Evolutionary conservation across 106 monocot genomes (phyloP).

Genomic region (Allium fistulosum): DNA sequence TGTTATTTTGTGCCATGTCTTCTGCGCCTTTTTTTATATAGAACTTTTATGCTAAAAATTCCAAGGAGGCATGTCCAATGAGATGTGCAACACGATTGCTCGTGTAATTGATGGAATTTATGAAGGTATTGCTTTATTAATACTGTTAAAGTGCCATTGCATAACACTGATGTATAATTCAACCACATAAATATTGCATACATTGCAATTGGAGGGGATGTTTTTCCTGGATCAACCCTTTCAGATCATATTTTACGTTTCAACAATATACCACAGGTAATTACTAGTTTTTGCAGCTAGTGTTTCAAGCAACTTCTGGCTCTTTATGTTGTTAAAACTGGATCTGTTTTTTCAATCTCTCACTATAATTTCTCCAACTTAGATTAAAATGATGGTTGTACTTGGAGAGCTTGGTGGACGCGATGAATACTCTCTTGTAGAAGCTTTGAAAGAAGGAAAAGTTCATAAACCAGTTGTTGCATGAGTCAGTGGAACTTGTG

Average conservation of each 20-base stretch:
- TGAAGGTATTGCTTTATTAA: constrained; percentile 50
- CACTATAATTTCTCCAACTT: not conserved
- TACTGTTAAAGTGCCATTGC: not conserved
- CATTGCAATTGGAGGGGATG: constrained; percentile 99
- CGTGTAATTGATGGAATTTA: constrained; percentile 98
- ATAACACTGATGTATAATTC: too few relatives aligned
- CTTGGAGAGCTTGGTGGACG: constrained; percentile 92
- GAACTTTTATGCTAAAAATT: constrained; percentile 7
- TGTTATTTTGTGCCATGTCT: too few relatives aligned
- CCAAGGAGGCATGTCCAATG: constrained; percentile 99
- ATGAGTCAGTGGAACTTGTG: constrained; percentile 99
- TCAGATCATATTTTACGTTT: constrained; percentile 92
- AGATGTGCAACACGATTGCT: constrained; percentile 91
- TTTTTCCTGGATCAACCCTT: constrained; percentile 96
- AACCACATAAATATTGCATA: constrained; percentile 26
- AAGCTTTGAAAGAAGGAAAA: constrained; percentile 81
- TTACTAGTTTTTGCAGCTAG: not conserved
- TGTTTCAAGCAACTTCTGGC: too few relatives aligned
- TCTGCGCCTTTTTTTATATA: not conserved
- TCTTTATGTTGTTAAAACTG: not conserved
- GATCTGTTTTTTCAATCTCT: too few relatives aligned
- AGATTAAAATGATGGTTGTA: constrained; percentile 99
- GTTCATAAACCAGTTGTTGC: constrained; percentile 96
- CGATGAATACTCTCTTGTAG: constrained; percentile 94
- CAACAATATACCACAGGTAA: constrained; percentile 96